These are phyloP conservation scores for Elasticomyces elasticus DNA, from an alignment of 495 filamentous ascomycete species.

Conservation along the genomic window DNA sequence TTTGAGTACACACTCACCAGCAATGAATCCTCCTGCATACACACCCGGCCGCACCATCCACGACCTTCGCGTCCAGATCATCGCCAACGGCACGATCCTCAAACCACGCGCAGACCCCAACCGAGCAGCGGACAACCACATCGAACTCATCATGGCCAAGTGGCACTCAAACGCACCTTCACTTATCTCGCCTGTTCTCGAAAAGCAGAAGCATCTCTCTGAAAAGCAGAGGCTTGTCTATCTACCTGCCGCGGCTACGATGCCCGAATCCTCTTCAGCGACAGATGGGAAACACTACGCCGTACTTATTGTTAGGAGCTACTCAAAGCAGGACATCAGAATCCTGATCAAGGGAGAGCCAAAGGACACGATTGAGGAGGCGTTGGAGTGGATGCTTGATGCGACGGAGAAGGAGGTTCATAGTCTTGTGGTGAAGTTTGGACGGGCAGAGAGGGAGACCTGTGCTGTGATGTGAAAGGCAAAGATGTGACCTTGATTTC, in stretches of 20 bases:
- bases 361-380: slow-evolving; percentile 10
- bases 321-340: background rate
- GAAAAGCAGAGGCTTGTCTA: too few species aligned
- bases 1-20: background rate
- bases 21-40: background rate
- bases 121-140: slow-evolving; percentile 2
- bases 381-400: slow-evolving; percentile 15
- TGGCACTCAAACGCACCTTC: background rate
- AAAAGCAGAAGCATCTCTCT: too few species aligned
- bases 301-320: background rate
- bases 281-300: slow-evolving; percentile 8
- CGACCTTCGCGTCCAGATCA: slow-evolving; percentile 13
- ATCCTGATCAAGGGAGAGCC: slow-evolving; percentile 12
- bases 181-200: too few species aligned
- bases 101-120: background rate
- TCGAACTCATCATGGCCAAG: slow-evolving; percentile 11
- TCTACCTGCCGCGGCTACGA: background rate
- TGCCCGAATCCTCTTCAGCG: background rate
- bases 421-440: background rate
- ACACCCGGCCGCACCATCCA: slow-evolving; percentile 1
- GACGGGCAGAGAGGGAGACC: background rate
- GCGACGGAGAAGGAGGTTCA: slow-evolving; percentile 4
- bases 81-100: slow-evolving; percentile 8
- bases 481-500: too few species aligned
- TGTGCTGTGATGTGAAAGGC: background rate